phyloP scores from a whole-genome alignment of 2,329 filamentous ascomycete genomes.

The Verticillium dahliae region DNA sequence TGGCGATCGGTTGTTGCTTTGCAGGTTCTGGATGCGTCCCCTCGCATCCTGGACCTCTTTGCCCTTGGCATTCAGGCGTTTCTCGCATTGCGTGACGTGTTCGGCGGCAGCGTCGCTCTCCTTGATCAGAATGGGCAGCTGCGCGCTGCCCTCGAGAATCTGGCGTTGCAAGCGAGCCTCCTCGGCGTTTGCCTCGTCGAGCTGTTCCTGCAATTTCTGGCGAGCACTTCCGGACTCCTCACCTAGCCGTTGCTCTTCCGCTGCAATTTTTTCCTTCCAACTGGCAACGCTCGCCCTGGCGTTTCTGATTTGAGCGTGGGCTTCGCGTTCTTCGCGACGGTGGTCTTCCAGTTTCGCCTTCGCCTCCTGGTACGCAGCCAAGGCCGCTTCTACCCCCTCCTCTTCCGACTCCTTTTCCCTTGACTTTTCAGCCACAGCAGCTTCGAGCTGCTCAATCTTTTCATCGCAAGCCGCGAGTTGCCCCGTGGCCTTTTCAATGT shows the following conservation, averaged over 20 bases:
- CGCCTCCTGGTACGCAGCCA: slow-evolving; percentile 41
- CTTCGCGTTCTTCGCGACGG: slow-evolving; percentile 59
- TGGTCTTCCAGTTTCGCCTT: slow-evolving; percentile 47
- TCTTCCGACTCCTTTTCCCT: slow-evolving; percentile 22
- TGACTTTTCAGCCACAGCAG: slow-evolving; percentile 28
- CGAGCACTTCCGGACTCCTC: slow-evolving; percentile 65
- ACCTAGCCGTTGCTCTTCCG: slow-evolving; percentile 56
- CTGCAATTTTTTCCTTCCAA: slow-evolving; percentile 38
- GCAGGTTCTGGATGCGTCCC: slow-evolving; percentile 5
- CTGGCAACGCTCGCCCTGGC: slow-evolving; percentile 53
- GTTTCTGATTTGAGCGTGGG: slow-evolving; percentile 52
- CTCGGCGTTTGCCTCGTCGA: slow-evolving; percentile 17
- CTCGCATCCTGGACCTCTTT: slow-evolving; percentile 15
- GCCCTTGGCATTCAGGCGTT: not conserved
- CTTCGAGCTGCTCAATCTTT: not conserved
- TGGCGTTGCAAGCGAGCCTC: slow-evolving; percentile 9
- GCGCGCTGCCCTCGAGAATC: not conserved
- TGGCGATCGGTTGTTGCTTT: slow-evolving; percentile 42
- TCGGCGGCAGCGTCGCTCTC: not conserved
- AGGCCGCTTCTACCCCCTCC: slow-evolving; percentile 30
- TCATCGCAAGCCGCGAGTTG: not conserved
- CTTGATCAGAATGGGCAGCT: not conserved
- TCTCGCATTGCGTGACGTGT: not conserved
- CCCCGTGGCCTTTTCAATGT: slow-evolving; percentile 17
- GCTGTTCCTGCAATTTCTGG: slow-evolving; percentile 33